Conservation (phyloP, 495 filamentous ascomycete genomes). For the Xylaria grammica region DNA sequence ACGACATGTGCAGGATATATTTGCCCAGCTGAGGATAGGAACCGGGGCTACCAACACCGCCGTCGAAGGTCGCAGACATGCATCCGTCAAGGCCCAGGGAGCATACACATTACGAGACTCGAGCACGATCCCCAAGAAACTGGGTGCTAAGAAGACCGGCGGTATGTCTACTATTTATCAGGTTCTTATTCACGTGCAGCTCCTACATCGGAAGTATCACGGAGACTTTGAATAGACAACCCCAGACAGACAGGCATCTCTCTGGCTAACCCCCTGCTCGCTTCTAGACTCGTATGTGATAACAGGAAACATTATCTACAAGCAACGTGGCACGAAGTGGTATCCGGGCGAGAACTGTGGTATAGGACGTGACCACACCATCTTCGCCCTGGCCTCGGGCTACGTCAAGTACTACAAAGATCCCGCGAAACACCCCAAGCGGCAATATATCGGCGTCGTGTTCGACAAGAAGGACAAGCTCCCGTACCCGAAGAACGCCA, state of each 20-base stretch:
- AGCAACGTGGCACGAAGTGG: conserved; percentile 93
- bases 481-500: conserved; percentile 73
- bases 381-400: conserved; percentile 81
- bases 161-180: conserved; percentile 53
- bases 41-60: conserved; percentile 41
- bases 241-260: not conserved
- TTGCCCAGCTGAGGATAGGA: conserved; percentile 45
- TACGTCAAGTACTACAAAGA: conserved; percentile 97
- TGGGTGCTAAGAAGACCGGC: conserved; percentile 91
- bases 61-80: conserved; percentile 65
- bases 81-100: conserved; percentile 85
- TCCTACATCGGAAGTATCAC: not conserved
- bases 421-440: conserved; percentile 74
- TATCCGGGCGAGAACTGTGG: conserved; percentile 90
- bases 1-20: conserved; percentile 40
- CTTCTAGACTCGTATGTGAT: conserved; percentile 81
- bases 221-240: not conserved
- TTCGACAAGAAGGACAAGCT: conserved; percentile 76
- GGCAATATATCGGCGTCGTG: conserved; percentile 90
- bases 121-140: conserved; percentile 88
- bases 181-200: not conserved
- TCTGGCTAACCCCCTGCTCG: conserved; percentile 21
- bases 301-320: conserved; percentile 96
- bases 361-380: conserved; percentile 97
- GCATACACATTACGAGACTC: conserved; percentile 81